Percentiles rank a stretch among this genome's conserved stretches.
phyloP scores from a whole-genome alignment of 768 basidiomycete species.

The Lentinula detonsa region DNA sequence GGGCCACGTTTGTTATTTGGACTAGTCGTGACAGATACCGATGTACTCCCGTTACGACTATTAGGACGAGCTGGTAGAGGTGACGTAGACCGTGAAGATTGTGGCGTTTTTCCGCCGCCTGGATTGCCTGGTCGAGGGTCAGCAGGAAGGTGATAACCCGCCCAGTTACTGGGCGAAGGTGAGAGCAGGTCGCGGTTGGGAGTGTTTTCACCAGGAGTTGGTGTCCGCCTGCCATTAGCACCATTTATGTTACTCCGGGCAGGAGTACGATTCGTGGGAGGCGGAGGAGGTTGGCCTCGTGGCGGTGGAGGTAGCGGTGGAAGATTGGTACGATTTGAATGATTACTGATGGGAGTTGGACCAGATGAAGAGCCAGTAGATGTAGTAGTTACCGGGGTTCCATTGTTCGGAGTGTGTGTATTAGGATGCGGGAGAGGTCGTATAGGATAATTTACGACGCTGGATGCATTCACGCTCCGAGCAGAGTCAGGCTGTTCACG shows the following conservation, averaged over 20 bases:
- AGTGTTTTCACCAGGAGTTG: slow-evolving; percentile 44
- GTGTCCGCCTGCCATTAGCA: slow-evolving; percentile 43
- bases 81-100: slow-evolving; percentile 34
- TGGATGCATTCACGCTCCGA: slow-evolving; percentile 25
- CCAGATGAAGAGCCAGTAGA: slow-evolving; percentile 12
- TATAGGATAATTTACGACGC: slow-evolving; percentile 24
- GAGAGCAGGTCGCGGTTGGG: slow-evolving; percentile 33
- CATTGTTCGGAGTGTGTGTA: slow-evolving; percentile 20
- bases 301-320: slow-evolving; percentile 60
- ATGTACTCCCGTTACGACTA: slow-evolving; percentile 43
- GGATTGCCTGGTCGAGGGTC: slow-evolving; percentile 55
- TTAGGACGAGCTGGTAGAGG: slow-evolving; percentile 36
- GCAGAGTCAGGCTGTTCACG: slow-evolving; percentile 57
- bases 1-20: slow-evolving; percentile 38
- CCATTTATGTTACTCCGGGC: slow-evolving; percentile 19
- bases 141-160: slow-evolving; percentile 48
- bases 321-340: slow-evolving; percentile 32
- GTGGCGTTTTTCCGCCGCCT: slow-evolving; percentile 32
- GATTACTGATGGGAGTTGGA: slow-evolving; percentile 25
- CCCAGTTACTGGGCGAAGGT: slow-evolving; percentile 32
- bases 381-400: slow-evolving; percentile 11
- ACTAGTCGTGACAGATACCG: slow-evolving; percentile 32
- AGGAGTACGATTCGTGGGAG: slow-evolving; percentile 33
- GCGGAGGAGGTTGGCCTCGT: slow-evolving; percentile 58
- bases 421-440: slow-evolving; percentile 48